phyloP scores from a whole-genome alignment of 2,329 filamentous ascomycete genomes.

The Fusarium burgessii region DNA sequence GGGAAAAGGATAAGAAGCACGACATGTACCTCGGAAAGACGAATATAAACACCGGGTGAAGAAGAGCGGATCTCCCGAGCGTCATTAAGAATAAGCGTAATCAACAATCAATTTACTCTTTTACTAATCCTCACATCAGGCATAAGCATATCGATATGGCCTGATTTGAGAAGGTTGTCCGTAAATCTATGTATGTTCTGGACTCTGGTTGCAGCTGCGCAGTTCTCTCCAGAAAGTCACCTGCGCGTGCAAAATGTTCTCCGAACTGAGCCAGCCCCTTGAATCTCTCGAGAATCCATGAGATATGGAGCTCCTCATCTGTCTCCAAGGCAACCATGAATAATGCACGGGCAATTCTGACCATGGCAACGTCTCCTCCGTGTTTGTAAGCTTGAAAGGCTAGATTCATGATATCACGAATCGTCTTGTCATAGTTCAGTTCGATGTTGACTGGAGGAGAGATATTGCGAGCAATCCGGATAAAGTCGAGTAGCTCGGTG shows the following conservation, averaged over 20 bases:
- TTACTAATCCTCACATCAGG: neutral
- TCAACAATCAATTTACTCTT: neutral
- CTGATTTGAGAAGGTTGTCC: neutral
- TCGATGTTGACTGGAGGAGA: rapidly evolving
- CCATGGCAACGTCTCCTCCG: neutral
- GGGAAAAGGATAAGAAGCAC: too few species aligned
- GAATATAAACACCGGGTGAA: rapidly evolving
- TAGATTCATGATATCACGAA: neutral
- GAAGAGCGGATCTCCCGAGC: too few species aligned
- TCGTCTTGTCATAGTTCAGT: neutral
- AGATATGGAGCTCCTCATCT: neutral
- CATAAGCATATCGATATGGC: neutral
- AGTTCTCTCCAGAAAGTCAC: neutral
- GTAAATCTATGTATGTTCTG: neutral
- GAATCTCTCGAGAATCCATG: neutral
- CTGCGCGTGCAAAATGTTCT: neutral
- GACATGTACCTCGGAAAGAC: neutral
- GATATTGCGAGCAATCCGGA: neutral
- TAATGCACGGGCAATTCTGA: neutral
- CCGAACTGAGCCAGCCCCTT: neutral
- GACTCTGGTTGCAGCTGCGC: neutral
- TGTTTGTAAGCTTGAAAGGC: neutral
- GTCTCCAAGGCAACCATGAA: neutral
- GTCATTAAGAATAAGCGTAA: too few species aligned
- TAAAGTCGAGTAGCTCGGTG: neutral